A percentile compares a stretch with the other conserved stretches of the same genome.
These are phyloP conservation scores for Achaetomium macrosporum DNA, from an alignment of 2,329 filamentous ascomycete species.

Conservation along the genomic window DNA sequence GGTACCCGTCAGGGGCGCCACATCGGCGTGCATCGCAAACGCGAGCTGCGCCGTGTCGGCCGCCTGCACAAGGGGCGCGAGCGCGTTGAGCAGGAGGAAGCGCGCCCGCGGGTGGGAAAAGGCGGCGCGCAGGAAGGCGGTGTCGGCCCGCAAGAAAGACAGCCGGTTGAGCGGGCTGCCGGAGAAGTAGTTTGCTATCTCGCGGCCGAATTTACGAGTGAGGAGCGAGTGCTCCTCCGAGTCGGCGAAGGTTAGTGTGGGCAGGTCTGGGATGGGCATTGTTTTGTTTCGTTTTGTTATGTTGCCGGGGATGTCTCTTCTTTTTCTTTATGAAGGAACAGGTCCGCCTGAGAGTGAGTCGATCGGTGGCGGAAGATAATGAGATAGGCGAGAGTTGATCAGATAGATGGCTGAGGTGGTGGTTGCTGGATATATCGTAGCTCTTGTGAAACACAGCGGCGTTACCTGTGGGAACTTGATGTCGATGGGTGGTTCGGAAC, in stretches of 20 bases:
- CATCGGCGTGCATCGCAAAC: constrained; percentile 62
- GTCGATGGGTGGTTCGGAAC: too few species aligned
- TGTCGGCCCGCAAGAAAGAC: constrained; percentile 68
- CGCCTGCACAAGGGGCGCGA: constrained; percentile 63
- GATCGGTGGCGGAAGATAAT: too few species aligned
- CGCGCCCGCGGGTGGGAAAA: constrained; percentile 58
- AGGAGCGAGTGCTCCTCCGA: constrained; percentile 53
- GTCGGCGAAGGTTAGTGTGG: constrained; percentile 43
- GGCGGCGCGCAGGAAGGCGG: constrained; percentile 62
- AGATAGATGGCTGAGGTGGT: too few species aligned
- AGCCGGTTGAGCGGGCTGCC: constrained; percentile 73
- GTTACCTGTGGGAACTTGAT: too few species aligned
- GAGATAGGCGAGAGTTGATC: too few species aligned
- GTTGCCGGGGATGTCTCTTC: too few species aligned
- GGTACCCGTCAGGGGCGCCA: constrained; percentile 63
- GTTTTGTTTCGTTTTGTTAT: neutral
- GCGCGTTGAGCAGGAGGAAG: constrained; percentile 74
- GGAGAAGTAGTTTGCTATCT: constrained; percentile 79
- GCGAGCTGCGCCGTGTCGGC: constrained; percentile 54
- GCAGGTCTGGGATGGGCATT: constrained; percentile 29
- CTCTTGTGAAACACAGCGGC: too few species aligned
- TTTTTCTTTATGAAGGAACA: too few species aligned
- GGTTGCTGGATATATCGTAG: too few species aligned
- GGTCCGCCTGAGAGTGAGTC: too few species aligned
- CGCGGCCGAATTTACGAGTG: constrained; percentile 69